A percentile compares a stretch with the other conserved stretches of the same genome.
These are phyloP conservation scores for Toxicodendron radicans DNA, from an alignment of 345 rosid genomes.

Conservation along the genomic window DNA sequence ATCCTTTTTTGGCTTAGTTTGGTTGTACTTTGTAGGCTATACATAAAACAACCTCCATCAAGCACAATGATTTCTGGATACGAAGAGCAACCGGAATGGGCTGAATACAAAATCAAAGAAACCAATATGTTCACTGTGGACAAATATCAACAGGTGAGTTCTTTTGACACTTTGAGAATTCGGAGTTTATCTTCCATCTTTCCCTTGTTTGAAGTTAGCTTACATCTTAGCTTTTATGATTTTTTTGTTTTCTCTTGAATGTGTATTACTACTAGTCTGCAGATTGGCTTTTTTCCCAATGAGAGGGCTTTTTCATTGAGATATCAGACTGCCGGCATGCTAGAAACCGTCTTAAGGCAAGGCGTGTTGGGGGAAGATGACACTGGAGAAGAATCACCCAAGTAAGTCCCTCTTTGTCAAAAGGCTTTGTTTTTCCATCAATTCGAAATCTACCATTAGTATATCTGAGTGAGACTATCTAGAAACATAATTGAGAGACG, in stretches of 20 bases:
- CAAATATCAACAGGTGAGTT: slow-evolving; percentile 85
- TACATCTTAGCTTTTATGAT: slow-evolving; percentile 4
- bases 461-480: neutral
- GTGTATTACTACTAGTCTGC: slow-evolving; percentile 69
- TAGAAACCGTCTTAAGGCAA: slow-evolving; percentile 76
- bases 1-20: neutral
- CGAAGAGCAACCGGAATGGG: slow-evolving; percentile 77
- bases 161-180: slow-evolving; percentile 19
- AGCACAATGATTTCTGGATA: slow-evolving; percentile 51
- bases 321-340: slow-evolving; percentile 91
- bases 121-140: slow-evolving; percentile 91
- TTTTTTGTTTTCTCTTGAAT: slow-evolving; percentile 39
- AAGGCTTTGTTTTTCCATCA: neutral
- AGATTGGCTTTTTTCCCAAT: slow-evolving; percentile 81
- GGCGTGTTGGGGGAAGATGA: slow-evolving; percentile 97
- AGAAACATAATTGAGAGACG: neutral
- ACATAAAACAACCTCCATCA: slow-evolving; percentile 73
- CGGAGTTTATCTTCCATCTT: neutral
- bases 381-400: slow-evolving; percentile 90
- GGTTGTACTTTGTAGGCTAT: slow-evolving; percentile 47
- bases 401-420: slow-evolving; percentile 40
- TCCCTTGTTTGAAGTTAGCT: slow-evolving; percentile 8
- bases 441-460: neutral
- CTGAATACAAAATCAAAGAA: slow-evolving; percentile 90
- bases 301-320: slow-evolving; percentile 81